Evolutionary conservation across 345 rosid genomes (phyloP).

Genomic region (Angophora floribunda): DNA sequence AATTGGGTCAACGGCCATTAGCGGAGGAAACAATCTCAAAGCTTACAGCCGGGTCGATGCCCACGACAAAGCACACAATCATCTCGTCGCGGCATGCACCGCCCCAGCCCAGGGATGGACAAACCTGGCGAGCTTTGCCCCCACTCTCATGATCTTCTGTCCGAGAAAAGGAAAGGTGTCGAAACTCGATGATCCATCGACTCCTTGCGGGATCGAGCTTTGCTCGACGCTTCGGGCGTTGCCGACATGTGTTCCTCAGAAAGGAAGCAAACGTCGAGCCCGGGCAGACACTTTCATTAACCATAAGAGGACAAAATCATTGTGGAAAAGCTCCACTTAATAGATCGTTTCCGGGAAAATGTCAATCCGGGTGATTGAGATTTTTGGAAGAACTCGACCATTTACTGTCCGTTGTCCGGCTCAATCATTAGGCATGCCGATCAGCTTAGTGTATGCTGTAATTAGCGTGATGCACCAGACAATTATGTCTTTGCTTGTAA

Average conservation of each 20-base stretch:
- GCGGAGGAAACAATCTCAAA: background rate
- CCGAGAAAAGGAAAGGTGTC: background rate
- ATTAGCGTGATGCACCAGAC: background rate
- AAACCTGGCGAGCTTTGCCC: background rate
- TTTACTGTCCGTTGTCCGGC: background rate
- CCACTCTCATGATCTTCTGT: background rate
- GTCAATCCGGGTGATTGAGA: background rate
- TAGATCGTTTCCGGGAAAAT: background rate
- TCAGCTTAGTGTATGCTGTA: background rate
- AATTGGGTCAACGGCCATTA: background rate
- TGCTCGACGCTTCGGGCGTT: background rate
- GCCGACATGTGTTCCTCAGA: background rate
- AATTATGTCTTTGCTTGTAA: background rate
- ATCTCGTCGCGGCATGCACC: background rate
- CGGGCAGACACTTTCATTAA: background rate
- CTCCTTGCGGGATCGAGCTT: background rate
- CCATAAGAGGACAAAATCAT: background rate
- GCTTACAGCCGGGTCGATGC: background rate
- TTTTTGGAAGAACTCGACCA: background rate
- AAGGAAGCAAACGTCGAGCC: background rate
- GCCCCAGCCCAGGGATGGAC: background rate
- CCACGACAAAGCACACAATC: background rate
- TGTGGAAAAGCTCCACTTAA: background rate
- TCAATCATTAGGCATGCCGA: background rate
- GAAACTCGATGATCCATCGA: background rate